Evolutionary conservation across 495 filamentous ascomycete genomes (phyloP), one percentile per base, ranked within the genome.

Genomic region (Margaritispora aquatica): DNA sequence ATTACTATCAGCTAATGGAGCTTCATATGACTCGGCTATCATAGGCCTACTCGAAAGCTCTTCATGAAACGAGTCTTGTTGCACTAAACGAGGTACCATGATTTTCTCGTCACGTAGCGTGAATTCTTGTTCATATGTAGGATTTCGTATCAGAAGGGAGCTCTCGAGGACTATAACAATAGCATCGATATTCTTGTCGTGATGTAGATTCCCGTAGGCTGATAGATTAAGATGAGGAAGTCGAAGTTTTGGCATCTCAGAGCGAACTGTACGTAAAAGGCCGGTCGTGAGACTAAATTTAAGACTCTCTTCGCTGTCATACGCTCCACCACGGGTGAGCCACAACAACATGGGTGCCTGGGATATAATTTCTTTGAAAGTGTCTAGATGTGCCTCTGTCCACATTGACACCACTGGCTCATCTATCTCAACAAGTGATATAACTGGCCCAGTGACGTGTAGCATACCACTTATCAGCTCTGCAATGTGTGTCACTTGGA

Each of bases 181-280:
- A 24, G 52, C 41, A 27, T 49, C 17, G 20, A 49, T 22, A 21
- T 26, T 29, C 8, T 49, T n/a, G 15, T 57, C 46, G 2, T 47
- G 23, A 13, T 31, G 26, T 29, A 57, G 1, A 5, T 17, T 15
- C 10, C 17, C 34, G 22, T n/a, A 2, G 2, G 9, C 2, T 29
- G 41, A 26, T 10, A 57, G 26, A 49, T 57, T 24, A 36, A 57
- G 41, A 50, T 57, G 55, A 20, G 55, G 55, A 29, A 57, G 26
- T 10, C 41, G 47, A 5, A 57, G 44, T 22, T 57, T 41, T 21
- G 55, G 55, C 41, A 49, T 57, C 38, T 57, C 55, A 2, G 47
- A 41, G 49, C 55, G 49, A 1, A 57, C 8, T 11, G 55, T 49
- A 9, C 55, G 41, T 20, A 57, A 20, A 2, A 57, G 23, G 8